Conservation (phyloP, 1,284 basidiomycete genomes). For the Inonotus obliquus region DNA sequence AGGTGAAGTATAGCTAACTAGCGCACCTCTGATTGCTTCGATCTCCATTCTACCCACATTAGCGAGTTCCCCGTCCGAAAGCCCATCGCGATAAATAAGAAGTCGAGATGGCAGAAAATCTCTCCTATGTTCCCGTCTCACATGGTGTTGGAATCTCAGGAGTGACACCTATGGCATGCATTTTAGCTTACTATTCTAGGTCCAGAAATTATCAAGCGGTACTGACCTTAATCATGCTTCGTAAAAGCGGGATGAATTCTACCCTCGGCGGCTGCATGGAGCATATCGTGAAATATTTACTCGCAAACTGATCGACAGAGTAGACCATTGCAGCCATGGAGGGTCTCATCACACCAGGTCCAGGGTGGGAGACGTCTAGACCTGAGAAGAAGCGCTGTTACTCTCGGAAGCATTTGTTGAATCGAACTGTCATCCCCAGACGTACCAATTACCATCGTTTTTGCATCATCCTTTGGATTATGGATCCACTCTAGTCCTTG, state of each 20-base stretch:
- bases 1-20: background rate
- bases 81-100: constrained; percentile 35
- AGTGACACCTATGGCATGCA: background rate
- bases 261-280: constrained; percentile 13
- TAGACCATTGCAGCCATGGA: constrained; percentile 35
- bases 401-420: too few relatives aligned
- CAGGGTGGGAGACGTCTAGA: constrained; percentile 39
- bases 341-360: constrained; percentile 30
- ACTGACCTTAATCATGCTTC: constrained; percentile 18
- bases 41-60: constrained; percentile 28
- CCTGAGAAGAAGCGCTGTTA: constrained; percentile 24
- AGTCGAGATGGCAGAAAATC: constrained; percentile 22
- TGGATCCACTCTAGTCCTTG: constrained; percentile 24
- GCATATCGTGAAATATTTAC: constrained; percentile 18
- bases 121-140: background rate
- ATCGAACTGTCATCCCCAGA: background rate
- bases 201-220: background rate
- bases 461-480: constrained; percentile 35
- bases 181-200: too few relatives aligned
- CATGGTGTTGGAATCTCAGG: constrained; percentile 18
- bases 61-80: constrained; percentile 37
- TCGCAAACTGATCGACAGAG: constrained; percentile 29
- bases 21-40: constrained; percentile 27
- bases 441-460: background rate
- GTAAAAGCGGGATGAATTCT: constrained; percentile 16